Conservation (phyloP, 495 filamentous ascomycete genomes). For the Cenococcum geophilum region DNA sequence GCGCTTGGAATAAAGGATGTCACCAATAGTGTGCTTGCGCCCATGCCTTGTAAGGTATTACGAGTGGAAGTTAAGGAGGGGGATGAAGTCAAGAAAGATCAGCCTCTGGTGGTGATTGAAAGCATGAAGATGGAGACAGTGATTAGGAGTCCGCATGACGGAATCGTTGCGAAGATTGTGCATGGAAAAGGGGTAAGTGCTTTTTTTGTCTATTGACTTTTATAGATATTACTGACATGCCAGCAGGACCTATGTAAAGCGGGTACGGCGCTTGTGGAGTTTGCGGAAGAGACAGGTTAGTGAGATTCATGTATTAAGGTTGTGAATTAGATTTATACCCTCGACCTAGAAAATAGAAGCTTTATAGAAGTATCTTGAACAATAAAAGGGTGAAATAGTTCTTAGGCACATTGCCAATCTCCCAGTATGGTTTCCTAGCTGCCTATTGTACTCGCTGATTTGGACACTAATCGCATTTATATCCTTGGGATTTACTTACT, state of each 20-base stretch:
- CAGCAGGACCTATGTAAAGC: conserved; percentile 54
- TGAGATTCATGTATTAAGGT: neutral
- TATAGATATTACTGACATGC: neutral
- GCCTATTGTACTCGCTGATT: too few species aligned
- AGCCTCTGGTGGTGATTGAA: conserved; percentile 90
- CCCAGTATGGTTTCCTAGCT: too few species aligned
- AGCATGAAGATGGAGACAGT: conserved; percentile 99
- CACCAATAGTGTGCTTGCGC: conserved; percentile 75
- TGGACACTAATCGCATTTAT: too few species aligned
- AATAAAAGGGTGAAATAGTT: too few species aligned
- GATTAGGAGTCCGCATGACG: conserved; percentile 81
- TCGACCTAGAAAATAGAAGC: neutral
- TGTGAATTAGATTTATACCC: neutral
- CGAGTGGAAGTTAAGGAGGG: conserved; percentile 78
- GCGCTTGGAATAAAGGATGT: conserved; percentile 76
- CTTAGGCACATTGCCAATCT: too few species aligned
- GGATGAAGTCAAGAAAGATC: conserved; percentile 73
- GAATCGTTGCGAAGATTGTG: conserved; percentile 71
- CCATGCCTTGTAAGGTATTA: conserved; percentile 93
- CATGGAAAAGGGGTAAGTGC: conserved; percentile 78
- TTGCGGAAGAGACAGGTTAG: conserved; percentile 40
- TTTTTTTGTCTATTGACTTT: conserved; percentile 17
- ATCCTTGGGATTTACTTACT: too few species aligned
- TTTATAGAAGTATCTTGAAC: too few species aligned
- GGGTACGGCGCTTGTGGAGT: conserved; percentile 50